phyloP scores from a whole-genome alignment of 179 eudicot species.

The Nepenthes alata region DNA sequence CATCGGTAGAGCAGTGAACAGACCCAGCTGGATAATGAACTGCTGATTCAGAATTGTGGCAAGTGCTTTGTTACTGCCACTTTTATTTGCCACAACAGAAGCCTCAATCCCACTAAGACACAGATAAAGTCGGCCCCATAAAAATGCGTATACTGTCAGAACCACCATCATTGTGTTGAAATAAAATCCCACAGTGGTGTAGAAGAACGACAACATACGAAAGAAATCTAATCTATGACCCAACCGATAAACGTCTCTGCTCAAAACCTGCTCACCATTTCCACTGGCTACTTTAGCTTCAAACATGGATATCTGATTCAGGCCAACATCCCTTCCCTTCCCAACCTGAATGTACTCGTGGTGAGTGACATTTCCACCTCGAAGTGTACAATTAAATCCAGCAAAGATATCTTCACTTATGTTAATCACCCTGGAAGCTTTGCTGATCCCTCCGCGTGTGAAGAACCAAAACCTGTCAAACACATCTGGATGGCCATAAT shows the following conservation, averaged over 20 bases:
- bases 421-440: constrained; percentile 84
- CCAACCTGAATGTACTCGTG: constrained; percentile 95
- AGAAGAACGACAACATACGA: constrained; percentile 80
- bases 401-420: constrained; percentile 95
- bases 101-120: constrained; percentile 72
- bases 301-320: constrained; percentile 90
- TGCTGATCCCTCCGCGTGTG: constrained; percentile 86
- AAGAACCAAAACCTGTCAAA: constrained; percentile 89
- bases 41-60: constrained; percentile 77
- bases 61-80: constrained; percentile 57
- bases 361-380: constrained; percentile 90
- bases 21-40: constrained; percentile 71
- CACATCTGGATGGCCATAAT: constrained; percentile 95
- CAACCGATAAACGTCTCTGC: constrained; percentile 82
- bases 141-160: constrained; percentile 70
- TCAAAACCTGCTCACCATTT: constrained; percentile 84
- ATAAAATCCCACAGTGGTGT: constrained; percentile 84
- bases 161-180: constrained; percentile 78
- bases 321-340: constrained; percentile 92
- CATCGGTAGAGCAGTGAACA: constrained; percentile 86
- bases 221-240: constrained; percentile 90
- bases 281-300: constrained; percentile 96
- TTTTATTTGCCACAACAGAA: constrained; percentile 22
- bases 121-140: constrained; percentile 79
- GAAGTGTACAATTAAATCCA: constrained; percentile 85